Evolutionary conservation across 306 rosid genomes (phyloP).

Genomic region (Lupinus albus): DNA sequence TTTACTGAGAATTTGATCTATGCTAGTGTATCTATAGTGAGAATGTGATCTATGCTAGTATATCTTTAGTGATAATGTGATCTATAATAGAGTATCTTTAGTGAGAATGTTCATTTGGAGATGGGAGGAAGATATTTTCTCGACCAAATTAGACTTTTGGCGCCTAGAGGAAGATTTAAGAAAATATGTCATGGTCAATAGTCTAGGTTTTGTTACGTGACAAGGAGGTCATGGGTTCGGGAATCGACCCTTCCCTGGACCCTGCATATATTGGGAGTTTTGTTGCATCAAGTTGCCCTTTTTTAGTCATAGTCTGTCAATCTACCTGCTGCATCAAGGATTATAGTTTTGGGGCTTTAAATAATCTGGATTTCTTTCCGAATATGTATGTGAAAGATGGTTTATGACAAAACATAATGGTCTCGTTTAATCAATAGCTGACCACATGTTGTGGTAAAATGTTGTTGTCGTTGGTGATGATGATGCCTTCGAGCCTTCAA

Average conservation of each 20-base stretch:
- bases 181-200: not conserved
- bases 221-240: too few relatives aligned
- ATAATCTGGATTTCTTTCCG: slow-evolving; percentile 1
- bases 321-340: slow-evolving; percentile 12
- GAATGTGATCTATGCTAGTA: too few relatives aligned
- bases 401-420: not conserved
- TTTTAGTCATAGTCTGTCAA: slow-evolving; percentile 7
- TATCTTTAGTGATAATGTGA: slow-evolving; percentile 25
- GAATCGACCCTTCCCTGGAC: too few relatives aligned
- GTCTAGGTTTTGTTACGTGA: not conserved
- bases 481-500: not conserved
- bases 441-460: not conserved
- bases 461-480: not conserved
- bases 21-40: slow-evolving; percentile 27
- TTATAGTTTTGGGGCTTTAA: slow-evolving; percentile 19
- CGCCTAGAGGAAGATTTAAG: slow-evolving; percentile 5
- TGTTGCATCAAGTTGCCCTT: too few relatives aligned
- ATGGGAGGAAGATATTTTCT: not conserved
- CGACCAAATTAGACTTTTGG: slow-evolving; percentile 9
- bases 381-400: slow-evolving; percentile 20
- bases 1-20: slow-evolving; percentile 31
- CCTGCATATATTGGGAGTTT: too few relatives aligned
- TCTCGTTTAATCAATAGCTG: not conserved
- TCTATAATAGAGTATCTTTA: too few relatives aligned
- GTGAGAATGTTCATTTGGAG: slow-evolving; percentile 29